These are phyloP conservation scores for Kondoa subrosea DNA, from an alignment of 768 basidiomycete species.

Conservation along the genomic window DNA sequence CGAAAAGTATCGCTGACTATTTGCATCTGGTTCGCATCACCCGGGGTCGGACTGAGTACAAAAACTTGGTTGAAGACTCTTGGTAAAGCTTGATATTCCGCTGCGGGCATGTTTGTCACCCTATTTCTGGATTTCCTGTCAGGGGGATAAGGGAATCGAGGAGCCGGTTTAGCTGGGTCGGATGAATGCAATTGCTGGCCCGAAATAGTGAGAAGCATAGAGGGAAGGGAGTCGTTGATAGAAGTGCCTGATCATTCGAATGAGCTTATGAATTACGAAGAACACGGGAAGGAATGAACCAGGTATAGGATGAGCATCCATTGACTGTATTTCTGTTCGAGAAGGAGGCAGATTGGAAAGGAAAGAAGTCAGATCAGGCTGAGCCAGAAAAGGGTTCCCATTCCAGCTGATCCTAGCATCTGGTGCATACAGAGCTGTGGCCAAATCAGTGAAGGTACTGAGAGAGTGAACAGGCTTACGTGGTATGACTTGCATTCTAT, in stretches of 20 bases:
- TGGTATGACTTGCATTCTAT: background rate
- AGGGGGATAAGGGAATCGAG: background rate
- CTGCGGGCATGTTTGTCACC: background rate
- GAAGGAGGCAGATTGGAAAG: background rate
- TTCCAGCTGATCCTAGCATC: slow-evolving; percentile 4
- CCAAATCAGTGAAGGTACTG: background rate
- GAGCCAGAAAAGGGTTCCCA: background rate
- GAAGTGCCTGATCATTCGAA: background rate
- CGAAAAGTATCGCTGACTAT: slow-evolving; percentile 4
- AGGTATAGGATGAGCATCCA: slow-evolving; percentile 4
- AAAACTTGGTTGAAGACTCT: slow-evolving; percentile 8
- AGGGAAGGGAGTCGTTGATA: background rate
- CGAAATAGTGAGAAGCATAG: slow-evolving; percentile 2
- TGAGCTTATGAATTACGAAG: background rate
- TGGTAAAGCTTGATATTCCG: background rate
- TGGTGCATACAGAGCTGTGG: background rate
- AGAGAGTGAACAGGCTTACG: background rate
- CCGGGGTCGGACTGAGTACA: slow-evolving; percentile 1
- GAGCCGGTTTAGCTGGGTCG: background rate
- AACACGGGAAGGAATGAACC: background rate
- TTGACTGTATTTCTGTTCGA: background rate
- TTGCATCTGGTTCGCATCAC: background rate
- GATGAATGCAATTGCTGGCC: background rate
- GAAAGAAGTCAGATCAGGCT: background rate
- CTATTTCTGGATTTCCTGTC: background rate